Base-by-base conservation (phyloP, 805 yeast species). In the Candida caryicola region DNA sequence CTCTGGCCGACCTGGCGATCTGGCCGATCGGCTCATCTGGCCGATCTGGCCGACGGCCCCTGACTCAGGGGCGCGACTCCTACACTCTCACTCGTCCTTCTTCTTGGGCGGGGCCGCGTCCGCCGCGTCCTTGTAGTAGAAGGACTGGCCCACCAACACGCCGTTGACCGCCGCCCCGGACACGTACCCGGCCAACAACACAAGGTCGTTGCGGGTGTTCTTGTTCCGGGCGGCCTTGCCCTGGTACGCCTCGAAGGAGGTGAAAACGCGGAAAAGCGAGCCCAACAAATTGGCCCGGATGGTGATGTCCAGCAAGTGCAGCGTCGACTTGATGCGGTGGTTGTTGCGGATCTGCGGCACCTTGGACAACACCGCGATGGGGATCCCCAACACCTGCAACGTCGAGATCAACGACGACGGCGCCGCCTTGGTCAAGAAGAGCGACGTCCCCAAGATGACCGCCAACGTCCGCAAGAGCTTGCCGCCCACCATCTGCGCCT, bases 211-310 rank as follows among this genome's bases (percentile, higher is more conserved):
- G 25, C 13, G 17, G 7, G 33, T 32, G 15, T 25, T 52, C 56
- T 41, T 54, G 33, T 33, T 50, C 41, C 42, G 18, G 28, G 36
- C 32, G 2, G 36, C 25, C 41, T 39, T 46, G 16, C 40, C 19
- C 6, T 55, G 52, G 50, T 55, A 61, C 41, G 57, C 57, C 42
- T 63, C 60, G 10, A 58, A 36, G 7, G 73, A 64, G 28, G 74
- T 68, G 47, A 62, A 67, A 15, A 69, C 66, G 33, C 74, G 55
- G 33, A 62, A 49, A 32, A 59, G 47, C 7, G 72, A 59, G 2
- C 74, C 74, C 16, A 63, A 30, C 27, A 60, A 57, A 44, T 67
- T 69, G 39, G 73, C 74, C 18, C 62, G 54, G 23, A 68, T 55
- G n/a, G 71, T 68, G 31, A 66, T 50, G 18, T 50, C 57, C 8